phyloP scores from a whole-genome alignment of 129 eudicot genomes.

The Lactuca saligna region DNA sequence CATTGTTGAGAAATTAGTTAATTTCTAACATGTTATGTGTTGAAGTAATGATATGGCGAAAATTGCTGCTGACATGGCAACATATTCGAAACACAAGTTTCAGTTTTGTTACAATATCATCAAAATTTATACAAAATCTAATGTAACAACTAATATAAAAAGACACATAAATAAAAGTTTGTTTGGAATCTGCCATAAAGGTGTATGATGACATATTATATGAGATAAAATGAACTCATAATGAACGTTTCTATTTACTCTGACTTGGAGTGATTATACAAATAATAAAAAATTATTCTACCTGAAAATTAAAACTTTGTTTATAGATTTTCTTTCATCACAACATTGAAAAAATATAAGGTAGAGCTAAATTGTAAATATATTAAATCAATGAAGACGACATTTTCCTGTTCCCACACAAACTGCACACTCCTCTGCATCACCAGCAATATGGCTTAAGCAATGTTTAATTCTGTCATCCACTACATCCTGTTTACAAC shows the following conservation, averaged over 20 bases:
- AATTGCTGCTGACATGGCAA: no score
- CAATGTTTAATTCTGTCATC: slow-evolving; percentile 80
- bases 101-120: no score
- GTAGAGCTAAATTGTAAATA: no score
- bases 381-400: slow-evolving; percentile 36
- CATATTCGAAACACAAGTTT: no score
- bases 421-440: slow-evolving; percentile 78
- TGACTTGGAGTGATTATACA: slow-evolving; percentile 10
- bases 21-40: no score
- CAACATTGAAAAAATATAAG: no score
- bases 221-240: neutral
- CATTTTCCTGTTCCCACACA: slow-evolving; percentile 97
- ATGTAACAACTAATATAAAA: no score
- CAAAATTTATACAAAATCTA: no score
- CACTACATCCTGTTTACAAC: slow-evolving; percentile 69
- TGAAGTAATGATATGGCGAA: no score
- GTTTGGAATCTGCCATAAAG: neutral
- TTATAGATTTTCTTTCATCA: slow-evolving; percentile 2
- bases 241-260: slow-evolving; percentile 6
- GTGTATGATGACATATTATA: no score
- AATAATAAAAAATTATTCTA: neutral
- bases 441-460: slow-evolving; percentile 85
- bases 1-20: no score
- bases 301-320: neutral
- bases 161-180: no score